Conservation (phyloP, 2,329 filamentous ascomycete genomes). For the Cladosporium cucumerinum region DNA sequence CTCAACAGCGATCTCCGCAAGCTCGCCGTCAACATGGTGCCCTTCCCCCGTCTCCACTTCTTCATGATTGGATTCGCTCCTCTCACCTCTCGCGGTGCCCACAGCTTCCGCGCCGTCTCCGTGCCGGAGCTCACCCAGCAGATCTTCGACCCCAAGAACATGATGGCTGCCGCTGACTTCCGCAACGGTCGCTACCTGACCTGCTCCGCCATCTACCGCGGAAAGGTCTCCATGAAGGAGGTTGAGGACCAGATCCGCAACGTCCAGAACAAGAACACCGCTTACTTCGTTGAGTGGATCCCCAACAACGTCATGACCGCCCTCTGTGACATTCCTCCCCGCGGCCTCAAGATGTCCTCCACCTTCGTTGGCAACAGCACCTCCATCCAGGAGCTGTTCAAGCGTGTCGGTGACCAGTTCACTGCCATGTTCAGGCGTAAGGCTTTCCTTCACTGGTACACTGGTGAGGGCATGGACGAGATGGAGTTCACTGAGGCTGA, state of each 20-base stretch:
- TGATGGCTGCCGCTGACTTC: constrained; percentile 99
- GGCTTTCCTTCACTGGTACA: constrained; percentile 99
- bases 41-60: constrained; percentile 99
- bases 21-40: constrained; percentile 99
- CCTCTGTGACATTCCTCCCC: constrained; percentile 96
- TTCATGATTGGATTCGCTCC: constrained; percentile 99
- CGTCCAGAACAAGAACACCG: constrained; percentile 99
- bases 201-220: constrained; percentile 99
- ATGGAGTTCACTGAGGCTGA: constrained; percentile 99
- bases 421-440: constrained; percentile 99
- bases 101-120: constrained; percentile 96
- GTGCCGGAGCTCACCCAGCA: constrained; percentile 99
- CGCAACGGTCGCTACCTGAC: constrained; percentile 99
- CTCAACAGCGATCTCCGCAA: constrained; percentile 99
- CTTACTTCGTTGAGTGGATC: constrained; percentile 99
- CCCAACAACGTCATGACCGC: constrained; percentile 99
- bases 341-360: constrained; percentile 97
- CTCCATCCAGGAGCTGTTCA: constrained; percentile 99
- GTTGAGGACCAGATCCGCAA: constrained; percentile 99
- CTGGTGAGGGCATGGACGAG: constrained; percentile 99
- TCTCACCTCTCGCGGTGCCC: constrained; percentile 84
- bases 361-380: constrained; percentile 99
- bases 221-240: constrained; percentile 99
- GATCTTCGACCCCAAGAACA: constrained; percentile 99
- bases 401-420: constrained; percentile 99